Percentiles rank a stretch among this genome's conserved stretches.
These are phyloP conservation scores for Lophiotrema nucula DNA, from an alignment of 495 filamentous ascomycete species.

Conservation along the genomic window DNA sequence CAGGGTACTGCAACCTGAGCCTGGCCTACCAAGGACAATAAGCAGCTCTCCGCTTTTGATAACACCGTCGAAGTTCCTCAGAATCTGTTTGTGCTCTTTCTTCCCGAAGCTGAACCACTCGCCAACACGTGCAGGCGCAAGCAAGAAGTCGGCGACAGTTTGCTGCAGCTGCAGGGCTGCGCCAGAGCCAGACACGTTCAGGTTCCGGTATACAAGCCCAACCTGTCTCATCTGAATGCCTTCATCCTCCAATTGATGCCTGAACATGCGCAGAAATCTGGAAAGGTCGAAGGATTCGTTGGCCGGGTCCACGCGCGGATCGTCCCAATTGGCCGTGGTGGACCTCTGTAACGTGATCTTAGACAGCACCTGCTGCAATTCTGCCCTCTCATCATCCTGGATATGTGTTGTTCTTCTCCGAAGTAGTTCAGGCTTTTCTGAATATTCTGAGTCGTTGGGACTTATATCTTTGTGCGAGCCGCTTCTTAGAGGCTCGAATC, in stretches of 20 bases:
- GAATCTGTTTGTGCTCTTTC: constrained; percentile 16
- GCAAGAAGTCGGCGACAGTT: background rate
- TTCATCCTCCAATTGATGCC: constrained; percentile 7
- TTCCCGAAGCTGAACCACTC: constrained; percentile 22
- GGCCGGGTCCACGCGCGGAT: constrained; percentile 10
- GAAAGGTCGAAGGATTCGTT: constrained; percentile 9
- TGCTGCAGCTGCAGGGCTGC: constrained; percentile 13
- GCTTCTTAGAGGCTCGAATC: too few species aligned
- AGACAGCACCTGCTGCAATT: too few species aligned
- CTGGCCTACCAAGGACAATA: constrained; percentile 49
- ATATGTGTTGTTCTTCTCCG: too few species aligned
- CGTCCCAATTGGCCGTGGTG: constrained; percentile 1
- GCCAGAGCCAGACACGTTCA: constrained; percentile 15
- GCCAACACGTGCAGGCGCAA: background rate
- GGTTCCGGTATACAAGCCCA: constrained; percentile 14
- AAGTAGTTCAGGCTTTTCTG: too few species aligned
- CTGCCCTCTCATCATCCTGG: too few species aligned
- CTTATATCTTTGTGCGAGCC: too few species aligned
- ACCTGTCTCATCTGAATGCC: constrained; percentile 5
- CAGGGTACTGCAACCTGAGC: constrained; percentile 49
- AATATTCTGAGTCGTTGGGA: too few species aligned
- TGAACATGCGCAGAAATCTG: constrained; percentile 10
- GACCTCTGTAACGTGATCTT: too few species aligned
- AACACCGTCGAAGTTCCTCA: constrained; percentile 18
- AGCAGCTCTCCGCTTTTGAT: constrained; percentile 45